Percentiles rank a stretch among this genome's conserved stretches.
phyloP scores from a whole-genome alignment of 192 early-diverging fungal species.

The Dissophora ornata region DNA sequence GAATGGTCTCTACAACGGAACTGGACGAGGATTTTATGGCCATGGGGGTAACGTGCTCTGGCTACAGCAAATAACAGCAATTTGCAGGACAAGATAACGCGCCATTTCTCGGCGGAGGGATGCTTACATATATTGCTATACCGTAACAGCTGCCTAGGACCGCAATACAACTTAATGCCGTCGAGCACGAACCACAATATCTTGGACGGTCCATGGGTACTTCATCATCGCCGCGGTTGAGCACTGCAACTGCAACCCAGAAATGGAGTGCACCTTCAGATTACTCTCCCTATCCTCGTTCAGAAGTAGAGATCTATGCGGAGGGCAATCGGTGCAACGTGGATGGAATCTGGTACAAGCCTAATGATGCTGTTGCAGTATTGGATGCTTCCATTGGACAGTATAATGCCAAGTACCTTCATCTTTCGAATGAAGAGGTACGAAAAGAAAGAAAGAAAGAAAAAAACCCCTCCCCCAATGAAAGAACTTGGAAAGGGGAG shows the following conservation, averaged over 20 bases:
- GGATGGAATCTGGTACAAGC: conserved; percentile 24
- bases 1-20: conserved; percentile 41
- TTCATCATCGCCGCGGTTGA: background rate
- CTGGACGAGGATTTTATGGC: conserved; percentile 57
- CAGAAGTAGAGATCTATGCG: conserved; percentile 22
- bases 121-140: background rate
- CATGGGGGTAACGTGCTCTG: conserved; percentile 36
- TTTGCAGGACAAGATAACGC: background rate
- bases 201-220: background rate
- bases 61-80: background rate
- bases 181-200: background rate
- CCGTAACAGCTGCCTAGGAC: conserved; percentile 5
- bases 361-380: conserved; percentile 15
- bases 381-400: conserved; percentile 23
- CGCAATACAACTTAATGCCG: background rate
- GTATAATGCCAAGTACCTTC: conserved; percentile 24
- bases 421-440: conserved; percentile 19
- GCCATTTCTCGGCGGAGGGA: background rate
- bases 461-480: too few relatives aligned
- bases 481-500: too few relatives aligned
- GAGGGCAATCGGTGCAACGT: conserved; percentile 12
- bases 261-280: conserved; percentile 12
- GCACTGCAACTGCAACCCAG: background rate
- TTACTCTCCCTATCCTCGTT: background rate
- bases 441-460: too few relatives aligned